Percentiles rank a stretch among this genome's conserved stretches.
Conservation (phyloP, 1,284 basidiomycete genomes). For the Apiotrichum brassicae region DNA sequence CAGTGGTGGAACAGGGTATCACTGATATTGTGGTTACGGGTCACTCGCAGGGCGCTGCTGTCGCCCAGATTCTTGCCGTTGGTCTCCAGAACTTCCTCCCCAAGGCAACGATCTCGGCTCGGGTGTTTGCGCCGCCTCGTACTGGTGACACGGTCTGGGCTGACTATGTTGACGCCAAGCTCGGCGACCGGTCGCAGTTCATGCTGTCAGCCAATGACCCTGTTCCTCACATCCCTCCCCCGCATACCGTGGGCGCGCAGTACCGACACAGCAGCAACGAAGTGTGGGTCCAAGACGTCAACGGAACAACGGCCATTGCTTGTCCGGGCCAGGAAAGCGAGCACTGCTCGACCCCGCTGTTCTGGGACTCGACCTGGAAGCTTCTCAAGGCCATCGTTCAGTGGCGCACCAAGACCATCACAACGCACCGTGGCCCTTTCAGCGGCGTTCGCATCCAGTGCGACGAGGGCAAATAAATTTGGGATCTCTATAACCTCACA, state of each 20-base stretch:
- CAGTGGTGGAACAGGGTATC: conserved; percentile 2
- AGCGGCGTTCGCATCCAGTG: too few relatives aligned
- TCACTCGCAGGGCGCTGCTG: conserved; percentile 25
- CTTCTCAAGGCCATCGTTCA: too few relatives aligned
- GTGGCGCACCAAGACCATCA: too few relatives aligned
- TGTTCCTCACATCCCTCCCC: conserved; percentile 24
- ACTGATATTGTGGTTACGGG: conserved; percentile 23
- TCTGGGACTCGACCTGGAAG: too few relatives aligned
- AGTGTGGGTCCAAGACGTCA: conserved; percentile 18
- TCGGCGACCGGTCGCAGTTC: conserved; percentile 16
- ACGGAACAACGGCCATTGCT: conserved; percentile 2
- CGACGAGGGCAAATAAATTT: too few relatives aligned
- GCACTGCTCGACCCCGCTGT: conserved; percentile 5
- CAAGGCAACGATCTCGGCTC: conserved; percentile 7
- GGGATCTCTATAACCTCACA: too few relatives aligned
- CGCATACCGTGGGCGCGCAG: conserved; percentile 10
- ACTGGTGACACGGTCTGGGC: conserved; percentile 26
- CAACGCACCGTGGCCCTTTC: too few relatives aligned
- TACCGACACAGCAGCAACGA: conserved; percentile 21
- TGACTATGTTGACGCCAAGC: conserved; percentile 20
- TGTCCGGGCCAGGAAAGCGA: conserved; percentile 27
- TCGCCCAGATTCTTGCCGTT: conserved; percentile 15
- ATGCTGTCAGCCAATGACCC: conserved; percentile 24
- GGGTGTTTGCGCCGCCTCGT: conserved; percentile 22
- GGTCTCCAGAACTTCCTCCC: conserved; percentile 17